Conservation (phyloP, 495 filamentous ascomycete species). For the Penicillium verhagenii region DNA sequence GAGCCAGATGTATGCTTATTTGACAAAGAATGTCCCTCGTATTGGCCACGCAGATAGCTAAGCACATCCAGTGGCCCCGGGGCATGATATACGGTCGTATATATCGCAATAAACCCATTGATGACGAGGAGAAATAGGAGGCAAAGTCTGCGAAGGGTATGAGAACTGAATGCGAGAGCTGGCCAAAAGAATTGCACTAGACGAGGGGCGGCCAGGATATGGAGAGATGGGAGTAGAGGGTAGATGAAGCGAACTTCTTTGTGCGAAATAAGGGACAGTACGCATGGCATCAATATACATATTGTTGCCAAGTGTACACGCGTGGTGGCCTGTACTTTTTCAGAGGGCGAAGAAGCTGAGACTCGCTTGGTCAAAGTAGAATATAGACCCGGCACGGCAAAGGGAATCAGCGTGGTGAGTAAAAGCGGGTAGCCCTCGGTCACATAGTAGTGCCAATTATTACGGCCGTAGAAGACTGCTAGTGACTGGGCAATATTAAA, state of each 20-base stretch:
- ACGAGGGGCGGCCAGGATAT: slow-evolving; percentile 71
- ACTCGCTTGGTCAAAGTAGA: slow-evolving; percentile 40
- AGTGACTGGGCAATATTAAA: slow-evolving; percentile 89
- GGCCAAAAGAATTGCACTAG: slow-evolving; percentile 64
- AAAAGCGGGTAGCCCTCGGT: slow-evolving; percentile 87
- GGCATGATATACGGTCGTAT: slow-evolving; percentile 75
- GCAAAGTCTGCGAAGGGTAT: slow-evolving; percentile 44
- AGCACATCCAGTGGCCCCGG: slow-evolving; percentile 71
- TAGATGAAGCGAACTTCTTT: slow-evolving; percentile 98
- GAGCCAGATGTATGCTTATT: neutral
- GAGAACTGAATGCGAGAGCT: slow-evolving; percentile 30
- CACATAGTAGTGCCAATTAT: slow-evolving; percentile 89
- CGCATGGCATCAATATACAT: slow-evolving; percentile 55
- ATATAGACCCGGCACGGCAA: slow-evolving; percentile 68
- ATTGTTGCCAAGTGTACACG: slow-evolving; percentile 59
- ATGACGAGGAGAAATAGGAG: slow-evolving; percentile 58
- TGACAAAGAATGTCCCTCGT: slow-evolving; percentile 39
- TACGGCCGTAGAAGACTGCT: slow-evolving; percentile 89
- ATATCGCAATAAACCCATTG: slow-evolving; percentile 70
- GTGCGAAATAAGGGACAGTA: slow-evolving; percentile 80
- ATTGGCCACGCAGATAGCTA: slow-evolving; percentile 69
- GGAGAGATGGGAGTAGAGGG: slow-evolving; percentile 81
- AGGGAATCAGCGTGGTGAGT: slow-evolving; percentile 79
- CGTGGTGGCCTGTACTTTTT: slow-evolving; percentile 31
- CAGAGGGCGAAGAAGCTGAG: slow-evolving; percentile 27